phyloP scores from a whole-genome alignment of 2,329 filamentous ascomycete species.

The Zopfia rhizophila region DNA sequence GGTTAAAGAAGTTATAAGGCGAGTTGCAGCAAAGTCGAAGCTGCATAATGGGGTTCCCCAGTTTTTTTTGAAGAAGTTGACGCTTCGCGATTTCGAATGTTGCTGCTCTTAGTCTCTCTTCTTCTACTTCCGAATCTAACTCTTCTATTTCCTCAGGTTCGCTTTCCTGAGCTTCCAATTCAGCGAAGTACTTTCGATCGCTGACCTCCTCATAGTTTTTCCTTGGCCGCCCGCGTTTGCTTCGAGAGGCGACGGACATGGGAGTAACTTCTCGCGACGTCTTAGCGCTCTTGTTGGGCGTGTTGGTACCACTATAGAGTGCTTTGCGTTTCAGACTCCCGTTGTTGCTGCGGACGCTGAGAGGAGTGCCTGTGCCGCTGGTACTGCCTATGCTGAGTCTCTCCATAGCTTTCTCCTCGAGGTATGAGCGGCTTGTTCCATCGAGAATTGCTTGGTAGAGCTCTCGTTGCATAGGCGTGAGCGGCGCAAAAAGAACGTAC shows the following conservation, averaged over 20 bases:
- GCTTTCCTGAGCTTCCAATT: slow-evolving; percentile 70
- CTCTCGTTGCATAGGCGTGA: slow-evolving; percentile 90
- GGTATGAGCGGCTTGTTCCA: slow-evolving; percentile 61
- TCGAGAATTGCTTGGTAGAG: slow-evolving; percentile 81
- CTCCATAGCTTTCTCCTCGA: slow-evolving; percentile 82
- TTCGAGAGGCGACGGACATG: slow-evolving; percentile 60
- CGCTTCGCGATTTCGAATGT: slow-evolving; percentile 83
- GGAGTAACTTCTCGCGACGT: slow-evolving; percentile 82
- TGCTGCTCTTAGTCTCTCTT: slow-evolving; percentile 72
- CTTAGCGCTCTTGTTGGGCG: slow-evolving; percentile 76
- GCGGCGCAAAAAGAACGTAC: slow-evolving; percentile 92
- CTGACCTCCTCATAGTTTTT: slow-evolving; percentile 76
- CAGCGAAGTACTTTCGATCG: slow-evolving; percentile 85
- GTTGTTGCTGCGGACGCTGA: slow-evolving; percentile 55
- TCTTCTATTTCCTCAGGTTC: slow-evolving; percentile 53
- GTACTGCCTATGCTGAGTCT: slow-evolving; percentile 61
- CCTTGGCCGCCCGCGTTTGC: slow-evolving; percentile 64
- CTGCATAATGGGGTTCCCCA: slow-evolving; percentile 93
- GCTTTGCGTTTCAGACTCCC: slow-evolving; percentile 69
- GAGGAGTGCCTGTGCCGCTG: slow-evolving; percentile 60
- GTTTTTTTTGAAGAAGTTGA: slow-evolving; percentile 88
- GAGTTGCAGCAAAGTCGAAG: slow-evolving; percentile 91
- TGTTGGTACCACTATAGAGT: slow-evolving; percentile 51
- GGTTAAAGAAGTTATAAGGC: slow-evolving; percentile 96
- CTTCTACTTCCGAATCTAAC: slow-evolving; percentile 60